Evolutionary conservation across 2,329 filamentous ascomycete genomes (phyloP), one percentile per base, ranked within the genome.

Genomic region (Ophiostoma australiae): DNA sequence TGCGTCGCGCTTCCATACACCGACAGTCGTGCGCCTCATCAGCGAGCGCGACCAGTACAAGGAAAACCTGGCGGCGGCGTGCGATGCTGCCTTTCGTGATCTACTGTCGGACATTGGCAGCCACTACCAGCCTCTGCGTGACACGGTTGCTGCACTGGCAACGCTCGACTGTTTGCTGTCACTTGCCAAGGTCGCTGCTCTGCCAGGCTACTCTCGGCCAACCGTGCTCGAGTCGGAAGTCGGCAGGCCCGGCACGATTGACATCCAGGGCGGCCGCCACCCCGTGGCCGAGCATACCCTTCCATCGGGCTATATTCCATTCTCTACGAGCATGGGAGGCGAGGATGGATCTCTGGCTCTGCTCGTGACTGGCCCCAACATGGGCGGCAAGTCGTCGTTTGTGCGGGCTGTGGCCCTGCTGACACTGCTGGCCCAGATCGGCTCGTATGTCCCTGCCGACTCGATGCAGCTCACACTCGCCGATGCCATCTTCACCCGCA

Each of bases 331-430:
- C 1, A 86, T 98, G 67, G 85, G 87, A n/a, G 86, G 88, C 86
- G 88, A 0, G 1, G 31, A 41, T 8, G 91, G 6, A n/a, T 70
- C 72, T 23, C 68, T 13, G 3, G 92, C 93, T 2, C 87, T 97
- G 75, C 89, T 98, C 71, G 90, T 99, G 76, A 99, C 95, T 0
- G 95, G 95, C 0, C 95, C 95, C 39, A 99, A 99, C 82, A 99
- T 99, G 95, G 95, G 95, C 76, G 95, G 95, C 71, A 99, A 99
- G 78, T 97, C 93, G n/a, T 95, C 91, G 72, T 99, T 97, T 79
- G 94, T 99, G 31, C 92, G 95, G 70, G 92, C 94, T 75, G 89
- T 97, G 65, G 94, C 95, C 11, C 87, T 99, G 7, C 93, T 98
- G 73, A 87, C 91, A 67, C 94, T 99, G 76, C 94, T 99, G 83